A percentile compares a stretch with the other conserved stretches of the same genome.
These are phyloP conservation scores for Saccharomyces hybrid DNA, from an alignment of 1,139 yeast genomes.

Conservation along the genomic window DNA sequence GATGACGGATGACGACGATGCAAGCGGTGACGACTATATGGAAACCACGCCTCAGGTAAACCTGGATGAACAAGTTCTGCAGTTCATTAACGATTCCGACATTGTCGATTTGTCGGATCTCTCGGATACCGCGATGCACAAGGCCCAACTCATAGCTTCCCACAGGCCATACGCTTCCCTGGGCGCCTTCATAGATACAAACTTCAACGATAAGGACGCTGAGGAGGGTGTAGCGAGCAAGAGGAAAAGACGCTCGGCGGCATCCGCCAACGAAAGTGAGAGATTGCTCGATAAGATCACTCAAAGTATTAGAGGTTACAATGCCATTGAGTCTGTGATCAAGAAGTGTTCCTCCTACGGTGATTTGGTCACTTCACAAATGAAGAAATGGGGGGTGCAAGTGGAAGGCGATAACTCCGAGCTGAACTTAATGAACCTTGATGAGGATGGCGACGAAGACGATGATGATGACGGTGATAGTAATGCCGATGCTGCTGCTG, in stretches of 20 bases:
- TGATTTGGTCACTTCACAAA: constrained; percentile 57
- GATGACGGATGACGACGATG: constrained; percentile 28
- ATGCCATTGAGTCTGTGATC: constrained; percentile 87
- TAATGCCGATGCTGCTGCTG: constrained; percentile 32
- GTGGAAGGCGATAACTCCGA: constrained; percentile 44
- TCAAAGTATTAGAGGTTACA: constrained; percentile 73
- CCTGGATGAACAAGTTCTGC: constrained; percentile 61
- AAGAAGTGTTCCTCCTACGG: constrained; percentile 79
- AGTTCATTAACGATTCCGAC: constrained; percentile 73
- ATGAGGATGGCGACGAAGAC: constrained; percentile 30
- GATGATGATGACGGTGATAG: constrained; percentile 36
- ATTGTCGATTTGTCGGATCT: constrained; percentile 73
- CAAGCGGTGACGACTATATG: constrained; percentile 32
- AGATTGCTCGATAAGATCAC: constrained; percentile 66
- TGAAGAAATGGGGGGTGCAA: constrained; percentile 80
- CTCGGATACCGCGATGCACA: constrained; percentile 59
- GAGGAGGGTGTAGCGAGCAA: constrained; percentile 16
- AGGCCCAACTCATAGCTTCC: constrained; percentile 54
- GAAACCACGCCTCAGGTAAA: constrained; percentile 38
- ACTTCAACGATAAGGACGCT: constrained; percentile 36
- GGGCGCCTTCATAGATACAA: constrained; percentile 38
- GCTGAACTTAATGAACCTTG: constrained; percentile 30
- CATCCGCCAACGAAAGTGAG: constrained; percentile 60
- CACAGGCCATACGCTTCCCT: constrained; percentile 69
- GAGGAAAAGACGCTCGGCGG: constrained; percentile 34